Evolutionary conservation across 2,329 filamentous ascomycete species (phyloP), one percentile per base, ranked within the genome.

Genomic region (Epichloe coenophiala): DNA sequence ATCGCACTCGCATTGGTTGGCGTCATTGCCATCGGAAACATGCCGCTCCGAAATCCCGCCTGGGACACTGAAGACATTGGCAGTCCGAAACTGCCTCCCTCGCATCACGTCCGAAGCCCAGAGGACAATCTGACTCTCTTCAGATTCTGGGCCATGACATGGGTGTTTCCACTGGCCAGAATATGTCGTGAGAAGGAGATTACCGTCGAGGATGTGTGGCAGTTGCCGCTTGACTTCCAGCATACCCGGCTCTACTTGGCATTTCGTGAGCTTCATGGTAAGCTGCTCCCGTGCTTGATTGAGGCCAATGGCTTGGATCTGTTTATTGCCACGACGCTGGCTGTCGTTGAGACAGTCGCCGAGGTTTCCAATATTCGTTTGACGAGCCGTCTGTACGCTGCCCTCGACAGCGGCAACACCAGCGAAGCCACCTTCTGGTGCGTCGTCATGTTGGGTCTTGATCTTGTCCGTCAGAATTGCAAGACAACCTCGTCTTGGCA

Each of bases 71-170:
- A 58, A 2, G 57, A 65, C 2, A 69, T 69, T 17, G 66, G 62
- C 46, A 62, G 54, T 44, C 12, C 56, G 3, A 52, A 52, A 17
- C 50, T 54, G 1, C 50, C 59, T 5, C 66, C 67, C 0, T 65
- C 59, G 2, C 57, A 59, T 27, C 56, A 61, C 13, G 55, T 86
- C n/a, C 83, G 88, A 50, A 80, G 76, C 38, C 74, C 89, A 0
- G 89, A 95, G 63, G 89, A 95, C 58, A 81, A 85, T 55, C 64
- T 95, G 23, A 85, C 76, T 0, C 71, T 90, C 1, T 89, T 87
- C 77, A 85, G 90, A 57, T 95, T 88, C 67, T 85, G 91, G 78
- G 83, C 80, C 5, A 84, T 95, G 31, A 86, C 80, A 0, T 95
- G 89, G 89, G 83, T 95, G 68, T 71, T 72, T 1, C 84, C 88